phyloP scores from a whole-genome alignment of 2,329 filamentous ascomycete genomes.

The Sclerotinia sclerotiorum region DNA sequence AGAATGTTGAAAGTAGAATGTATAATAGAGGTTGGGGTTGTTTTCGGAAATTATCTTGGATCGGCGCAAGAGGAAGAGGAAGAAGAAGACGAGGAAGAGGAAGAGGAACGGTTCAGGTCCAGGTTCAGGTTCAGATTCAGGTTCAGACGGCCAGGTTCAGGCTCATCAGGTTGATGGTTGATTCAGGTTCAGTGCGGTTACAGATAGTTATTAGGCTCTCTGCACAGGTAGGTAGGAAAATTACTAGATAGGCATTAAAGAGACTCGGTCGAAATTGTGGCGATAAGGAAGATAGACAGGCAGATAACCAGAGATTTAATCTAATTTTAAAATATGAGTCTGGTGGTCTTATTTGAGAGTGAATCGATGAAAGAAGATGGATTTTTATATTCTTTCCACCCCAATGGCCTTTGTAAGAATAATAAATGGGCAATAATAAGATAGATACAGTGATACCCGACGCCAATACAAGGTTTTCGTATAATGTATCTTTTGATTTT shows the following conservation, averaged over 20 bases:
- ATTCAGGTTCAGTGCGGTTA: conserved; percentile 10
- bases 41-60: background rate
- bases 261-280: background rate
- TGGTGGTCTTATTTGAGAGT: background rate
- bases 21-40: too few species aligned
- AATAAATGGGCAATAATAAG: too few species aligned
- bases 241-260: background rate
- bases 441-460: too few species aligned
- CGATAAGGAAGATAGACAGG: too few species aligned
- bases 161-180: background rate
- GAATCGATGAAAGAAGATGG: background rate
- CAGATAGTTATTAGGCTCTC: background rate
- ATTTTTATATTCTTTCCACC: too few species aligned
- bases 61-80: background rate
- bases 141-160: background rate
- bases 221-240: background rate
- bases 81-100: background rate
- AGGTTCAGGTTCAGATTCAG: background rate
- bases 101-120: background rate
- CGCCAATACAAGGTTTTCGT: too few species aligned
- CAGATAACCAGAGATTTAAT: background rate
- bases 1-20: too few species aligned
- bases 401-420: too few species aligned
- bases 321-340: background rate
- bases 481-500: too few species aligned